Conservation (phyloP, 2,329 filamentous ascomycete genomes). For the Sporothrix brunneoviolacea region DNA sequence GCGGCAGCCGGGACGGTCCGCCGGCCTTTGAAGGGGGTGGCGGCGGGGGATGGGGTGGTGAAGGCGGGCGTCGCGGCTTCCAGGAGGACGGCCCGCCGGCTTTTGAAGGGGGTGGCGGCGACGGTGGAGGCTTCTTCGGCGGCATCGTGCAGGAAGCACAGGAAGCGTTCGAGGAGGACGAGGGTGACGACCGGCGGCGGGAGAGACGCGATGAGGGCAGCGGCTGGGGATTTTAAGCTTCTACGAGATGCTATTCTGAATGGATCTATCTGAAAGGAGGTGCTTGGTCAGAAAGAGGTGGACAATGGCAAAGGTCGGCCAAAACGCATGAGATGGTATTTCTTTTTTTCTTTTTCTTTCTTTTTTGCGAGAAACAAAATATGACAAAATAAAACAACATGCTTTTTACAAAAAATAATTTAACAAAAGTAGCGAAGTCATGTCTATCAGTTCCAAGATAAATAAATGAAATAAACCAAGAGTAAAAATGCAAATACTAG, state of each 20-base stretch:
- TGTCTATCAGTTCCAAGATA: too few relatives aligned
- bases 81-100: neutral
- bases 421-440: too few relatives aligned
- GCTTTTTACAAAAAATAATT: too few relatives aligned
- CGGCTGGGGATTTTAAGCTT: slow-evolving; percentile 6
- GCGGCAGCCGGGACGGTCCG: neutral
- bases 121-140: slow-evolving; percentile 14
- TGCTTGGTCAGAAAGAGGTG: neutral
- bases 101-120: neutral
- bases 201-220: slow-evolving; percentile 15
- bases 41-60: neutral
- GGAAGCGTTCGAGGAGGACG: slow-evolving; percentile 18
- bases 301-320: neutral
- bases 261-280: neutral
- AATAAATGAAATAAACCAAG: too few relatives aligned
- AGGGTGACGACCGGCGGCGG: slow-evolving; percentile 20
- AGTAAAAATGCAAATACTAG: too few relatives aligned
- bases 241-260: too few relatives aligned
- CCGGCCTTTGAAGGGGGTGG: neutral
- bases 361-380: too few relatives aligned
- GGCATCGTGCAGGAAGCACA: slow-evolving; percentile 20
- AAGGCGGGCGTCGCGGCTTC: too few relatives aligned
- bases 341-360: too few relatives aligned
- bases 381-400: neutral
- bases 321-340: too few relatives aligned